These are phyloP conservation scores for Polytolypa hystricis DNA, from an alignment of 2,329 filamentous ascomycete species.

Conservation along the genomic window DNA sequence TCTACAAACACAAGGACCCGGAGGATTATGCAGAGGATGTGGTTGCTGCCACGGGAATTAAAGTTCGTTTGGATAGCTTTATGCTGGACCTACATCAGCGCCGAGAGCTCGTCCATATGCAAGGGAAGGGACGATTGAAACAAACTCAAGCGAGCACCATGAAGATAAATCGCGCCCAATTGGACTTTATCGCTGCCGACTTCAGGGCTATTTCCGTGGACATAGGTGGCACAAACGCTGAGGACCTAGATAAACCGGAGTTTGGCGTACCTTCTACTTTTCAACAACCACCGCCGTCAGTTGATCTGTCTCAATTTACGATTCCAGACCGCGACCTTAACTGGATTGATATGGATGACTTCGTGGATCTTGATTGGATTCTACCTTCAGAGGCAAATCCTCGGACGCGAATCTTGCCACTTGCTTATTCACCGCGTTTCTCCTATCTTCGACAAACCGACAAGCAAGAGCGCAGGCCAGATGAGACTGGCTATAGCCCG, in stretches of 20 bases:
- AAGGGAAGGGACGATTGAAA: slow-evolving; percentile 63
- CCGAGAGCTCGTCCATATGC: slow-evolving; percentile 78
- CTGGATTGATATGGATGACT: slow-evolving; percentile 99
- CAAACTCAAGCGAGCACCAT: slow-evolving; percentile 80
- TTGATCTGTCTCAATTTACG: slow-evolving; percentile 72
- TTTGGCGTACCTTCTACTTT: slow-evolving; percentile 51
- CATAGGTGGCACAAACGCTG: slow-evolving; percentile 67
- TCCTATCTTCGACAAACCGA: slow-evolving; percentile 98
- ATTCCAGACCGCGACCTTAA: slow-evolving; percentile 92
- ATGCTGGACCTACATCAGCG: slow-evolving; percentile 94
- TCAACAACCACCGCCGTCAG: slow-evolving; percentile 40
- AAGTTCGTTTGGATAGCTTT: slow-evolving; percentile 90
- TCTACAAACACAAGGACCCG: slow-evolving; percentile 95
- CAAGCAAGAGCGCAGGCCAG: slow-evolving; percentile 62
- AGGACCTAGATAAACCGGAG: slow-evolving; percentile 58
- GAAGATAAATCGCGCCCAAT: slow-evolving; percentile 87
- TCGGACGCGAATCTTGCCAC: slow-evolving; percentile 83
- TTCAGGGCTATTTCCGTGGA: slow-evolving; percentile 86
- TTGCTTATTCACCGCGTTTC: slow-evolving; percentile 86
- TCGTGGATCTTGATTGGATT: slow-evolving; percentile 96
- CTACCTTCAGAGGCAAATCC: slow-evolving; percentile 81
- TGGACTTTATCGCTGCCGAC: slow-evolving; percentile 85
- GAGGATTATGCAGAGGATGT: slow-evolving; percentile 70
- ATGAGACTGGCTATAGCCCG: slow-evolving; percentile 69
- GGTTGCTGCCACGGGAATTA: slow-evolving; percentile 89